Evolutionary conservation across 495 filamentous ascomycete genomes (phyloP), one percentile per base, ranked within the genome.

Genomic region (Pyrenopolyporus hunteri): DNA sequence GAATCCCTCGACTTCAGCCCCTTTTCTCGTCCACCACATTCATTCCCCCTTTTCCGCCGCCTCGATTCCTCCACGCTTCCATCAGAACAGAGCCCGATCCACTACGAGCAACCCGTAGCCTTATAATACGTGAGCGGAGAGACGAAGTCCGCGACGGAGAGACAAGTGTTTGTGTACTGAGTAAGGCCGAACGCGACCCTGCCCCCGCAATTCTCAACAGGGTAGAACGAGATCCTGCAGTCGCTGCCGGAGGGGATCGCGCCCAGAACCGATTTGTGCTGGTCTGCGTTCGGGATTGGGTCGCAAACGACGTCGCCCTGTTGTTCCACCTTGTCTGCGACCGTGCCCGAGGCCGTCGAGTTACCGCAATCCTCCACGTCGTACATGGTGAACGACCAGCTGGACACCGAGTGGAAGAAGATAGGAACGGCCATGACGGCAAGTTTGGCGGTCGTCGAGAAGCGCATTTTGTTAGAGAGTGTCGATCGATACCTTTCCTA

Each of bases 341-440:
- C 19, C 13, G 33, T 11, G 35, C 29, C 22, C 16, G 54, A 16
- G 11, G 10, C n/a, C 2, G 52, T 51, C n/a, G 59, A 51, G 36
- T 57, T 63, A 31, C 39, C 25, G 31, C 59, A 63, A 13, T 37
- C 45, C 5, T 20, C 32, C 4, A 10, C 40, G 46, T 39, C 17
- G 31, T 51, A 63, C 45, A 51, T 45, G 11, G 59, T 57, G 31
- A 46, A 63, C 8, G 59, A 63, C 59, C 59, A 63, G 8, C 31
- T 52, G 9, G 45, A 56, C 40, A 29, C 47, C 16, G 52, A 13
- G 45, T 32, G 31, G 31, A 51, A 14, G 26, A 63, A 40, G 6
- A 29, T 2, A 6, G 52, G 22, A 13, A 8, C 32, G 8, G 33
- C 32, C 9, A 55, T 20, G 13, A 32, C 52, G 16, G 17, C 17